These are phyloP conservation scores for Lentinula detonsa DNA, from an alignment of 768 basidiomycete species.

Conservation along the genomic window DNA sequence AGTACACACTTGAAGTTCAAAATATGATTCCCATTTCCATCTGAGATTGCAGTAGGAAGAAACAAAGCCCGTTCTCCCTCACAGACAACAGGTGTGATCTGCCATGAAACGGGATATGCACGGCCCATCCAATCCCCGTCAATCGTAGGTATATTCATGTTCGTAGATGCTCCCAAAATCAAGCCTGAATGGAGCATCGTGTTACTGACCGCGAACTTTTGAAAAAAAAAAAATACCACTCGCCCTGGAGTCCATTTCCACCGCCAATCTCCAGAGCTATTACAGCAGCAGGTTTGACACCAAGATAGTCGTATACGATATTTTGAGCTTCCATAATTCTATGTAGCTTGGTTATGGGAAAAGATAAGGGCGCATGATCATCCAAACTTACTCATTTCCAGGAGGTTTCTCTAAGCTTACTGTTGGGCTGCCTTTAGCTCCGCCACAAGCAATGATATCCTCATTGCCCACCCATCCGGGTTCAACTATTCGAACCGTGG, in stretches of 20 bases:
- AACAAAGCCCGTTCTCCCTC: constrained; percentile 17
- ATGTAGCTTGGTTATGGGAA: background rate
- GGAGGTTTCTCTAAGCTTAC: constrained; percentile 30
- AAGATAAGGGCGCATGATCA: background rate
- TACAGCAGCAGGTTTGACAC: constrained; percentile 19
- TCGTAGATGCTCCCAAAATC: constrained; percentile 25
- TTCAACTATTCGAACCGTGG: constrained; percentile 32
- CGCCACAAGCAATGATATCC: constrained; percentile 32
- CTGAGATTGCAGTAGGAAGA: constrained; percentile 27
- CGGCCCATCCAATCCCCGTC: constrained; percentile 38
- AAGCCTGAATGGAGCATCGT: constrained; percentile 16
- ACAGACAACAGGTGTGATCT: constrained; percentile 13
- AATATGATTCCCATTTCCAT: constrained; percentile 30
- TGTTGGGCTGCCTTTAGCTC: constrained; percentile 30
- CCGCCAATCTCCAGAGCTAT: constrained; percentile 30
- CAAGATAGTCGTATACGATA: constrained; percentile 14
- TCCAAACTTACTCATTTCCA: constrained; percentile 25
- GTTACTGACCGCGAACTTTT: background rate
- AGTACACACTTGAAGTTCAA: background rate
- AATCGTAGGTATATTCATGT: constrained; percentile 23
- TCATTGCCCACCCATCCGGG: constrained; percentile 28
- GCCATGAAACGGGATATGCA: constrained; percentile 35
- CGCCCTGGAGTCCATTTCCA: constrained; percentile 31
- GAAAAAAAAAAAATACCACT: constrained; percentile 3
- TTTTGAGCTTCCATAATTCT: constrained; percentile 10